A percentile compares a stretch with the other conserved stretches of the same genome.
Evolutionary conservation across 225 moss, liverwort and hornwort genomes (phyloP).

Genomic region (Sphagnum contortum): DNA sequence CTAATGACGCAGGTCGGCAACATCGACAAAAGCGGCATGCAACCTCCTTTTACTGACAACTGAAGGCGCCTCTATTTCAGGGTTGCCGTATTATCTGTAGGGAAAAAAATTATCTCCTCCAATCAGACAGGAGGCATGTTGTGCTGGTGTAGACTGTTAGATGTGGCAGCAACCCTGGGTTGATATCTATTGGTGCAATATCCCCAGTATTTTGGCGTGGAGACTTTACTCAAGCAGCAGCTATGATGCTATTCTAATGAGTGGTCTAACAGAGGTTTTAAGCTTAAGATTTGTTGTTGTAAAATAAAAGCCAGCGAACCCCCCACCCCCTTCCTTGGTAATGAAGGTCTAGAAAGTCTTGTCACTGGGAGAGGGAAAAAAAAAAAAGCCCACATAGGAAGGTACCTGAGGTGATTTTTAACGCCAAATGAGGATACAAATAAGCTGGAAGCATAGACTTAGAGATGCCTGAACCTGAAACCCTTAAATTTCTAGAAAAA

Average conservation of each 20-base stretch:
- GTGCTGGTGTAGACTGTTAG: conserved; percentile 5
- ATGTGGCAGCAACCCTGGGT: conserved; percentile 6
- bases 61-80: conserved; percentile 74
- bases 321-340: conserved; percentile 11
- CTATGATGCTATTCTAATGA: too few species aligned
- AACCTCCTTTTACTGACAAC: conserved; percentile 22
- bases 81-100: conserved; percentile 38
- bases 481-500: background rate
- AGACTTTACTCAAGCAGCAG: background rate
- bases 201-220: conserved; percentile 5
- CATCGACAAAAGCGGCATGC: conserved; percentile 3
- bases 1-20: too few species aligned
- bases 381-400: conserved; percentile 16
- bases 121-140: conserved; percentile 6
- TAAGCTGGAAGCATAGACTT: conserved; percentile 18
- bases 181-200: conserved; percentile 8
- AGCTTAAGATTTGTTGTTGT: background rate
- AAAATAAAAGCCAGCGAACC: conserved; percentile 36
- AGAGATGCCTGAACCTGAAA: conserved; percentile 5
- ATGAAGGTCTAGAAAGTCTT: conserved; percentile 5
- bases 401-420: conserved; percentile 21
- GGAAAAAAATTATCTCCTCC: conserved; percentile 19
- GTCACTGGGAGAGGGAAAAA: conserved; percentile 5
- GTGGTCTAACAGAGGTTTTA: too few species aligned
- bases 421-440: conserved; percentile 8